These are phyloP conservation scores for Paratinospora sagittata DNA, from an alignment of 164 flowering plant genomes.

Conservation along the genomic window DNA sequence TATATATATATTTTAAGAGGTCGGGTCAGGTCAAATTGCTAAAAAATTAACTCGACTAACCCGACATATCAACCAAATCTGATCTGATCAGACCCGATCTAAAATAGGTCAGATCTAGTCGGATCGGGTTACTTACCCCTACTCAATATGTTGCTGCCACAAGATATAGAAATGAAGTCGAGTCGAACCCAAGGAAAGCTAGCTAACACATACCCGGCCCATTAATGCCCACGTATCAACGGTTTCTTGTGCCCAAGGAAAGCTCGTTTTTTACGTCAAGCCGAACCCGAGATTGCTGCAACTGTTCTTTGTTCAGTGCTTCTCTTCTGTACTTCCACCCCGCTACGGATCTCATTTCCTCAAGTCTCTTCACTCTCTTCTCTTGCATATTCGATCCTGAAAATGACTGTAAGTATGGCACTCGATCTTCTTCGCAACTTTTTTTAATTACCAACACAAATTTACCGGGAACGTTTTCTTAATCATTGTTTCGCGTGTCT, in stretches of 20 bases:
- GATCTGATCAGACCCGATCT: no score
- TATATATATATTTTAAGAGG: no score
- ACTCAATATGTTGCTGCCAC: no score
- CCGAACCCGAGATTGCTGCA: background rate
- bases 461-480: no score
- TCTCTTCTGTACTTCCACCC: background rate
- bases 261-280: background rate
- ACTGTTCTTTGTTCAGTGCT: background rate
- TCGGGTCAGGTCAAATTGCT: no score
- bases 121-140: no score
- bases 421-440: background rate
- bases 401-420: background rate
- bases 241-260: conserved; percentile 3
- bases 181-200: no score
- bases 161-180: no score
- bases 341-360: background rate
- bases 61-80: no score
- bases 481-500: background rate
- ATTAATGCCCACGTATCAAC: background rate
- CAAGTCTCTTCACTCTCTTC: background rate
- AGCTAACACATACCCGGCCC: background rate
- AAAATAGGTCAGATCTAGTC: no score
- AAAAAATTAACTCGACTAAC: no score
- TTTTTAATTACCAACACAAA: no score
- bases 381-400: background rate